Base-by-base conservation (phyloP, 108 stramenopile species). In the Stephanodiscus minutulus region DNA sequence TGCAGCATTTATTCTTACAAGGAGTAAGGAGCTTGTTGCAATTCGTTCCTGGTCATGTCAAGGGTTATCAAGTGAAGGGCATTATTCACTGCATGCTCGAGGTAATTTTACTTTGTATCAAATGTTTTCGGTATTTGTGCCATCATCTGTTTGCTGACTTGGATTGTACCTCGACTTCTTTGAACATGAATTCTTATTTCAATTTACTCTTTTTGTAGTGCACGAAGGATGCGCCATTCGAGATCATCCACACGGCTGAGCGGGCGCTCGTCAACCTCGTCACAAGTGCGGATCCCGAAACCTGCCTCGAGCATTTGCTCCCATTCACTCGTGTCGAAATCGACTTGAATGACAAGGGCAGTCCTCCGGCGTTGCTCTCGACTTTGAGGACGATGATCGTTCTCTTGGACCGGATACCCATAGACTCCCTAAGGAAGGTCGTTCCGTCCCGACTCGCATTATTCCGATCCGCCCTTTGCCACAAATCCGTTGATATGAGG, bases 161-260 rank as follows among this genome's bases (percentile, higher is more conserved):
- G 28, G 50, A 15, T 48, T 22, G 7, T 10, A 58, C 21, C n/a
- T n/a, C n/a, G n/a, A n/a, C n/a, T n/a, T n/a, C n/a, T n/a, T n/a
- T n/a, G n/a, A n/a, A n/a, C n/a, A n/a, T n/a, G n/a, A n/a, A n/a
- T n/a, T n/a, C n/a, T n/a, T n/a, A n/a, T n/a, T n/a, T n/a, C n/a
- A n/a, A n/a, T n/a, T n/a, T n/a, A n/a, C n/a, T n/a, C n/a, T n/a
- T n/a, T n/a, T n/a, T n/a, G 13, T 39, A 77, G 75, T 84, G 80
- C 79, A 70, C 77, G 10, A 22, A 36, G 12, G 70, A 81, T 58
- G 75, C 77, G 8, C 77, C 74, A 47, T 85, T 76, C 54, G 83
- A 84, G 54, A 74, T 81, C 39, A 77, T 82, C 5, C 83, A 85
- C 60, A 81, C 83, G 25, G 77, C 80, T 0, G 83, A 85, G 61